These are phyloP conservation scores for Aspergillus calidoustus DNA, from an alignment of 2,329 filamentous ascomycete species.

Conservation along the genomic window DNA sequence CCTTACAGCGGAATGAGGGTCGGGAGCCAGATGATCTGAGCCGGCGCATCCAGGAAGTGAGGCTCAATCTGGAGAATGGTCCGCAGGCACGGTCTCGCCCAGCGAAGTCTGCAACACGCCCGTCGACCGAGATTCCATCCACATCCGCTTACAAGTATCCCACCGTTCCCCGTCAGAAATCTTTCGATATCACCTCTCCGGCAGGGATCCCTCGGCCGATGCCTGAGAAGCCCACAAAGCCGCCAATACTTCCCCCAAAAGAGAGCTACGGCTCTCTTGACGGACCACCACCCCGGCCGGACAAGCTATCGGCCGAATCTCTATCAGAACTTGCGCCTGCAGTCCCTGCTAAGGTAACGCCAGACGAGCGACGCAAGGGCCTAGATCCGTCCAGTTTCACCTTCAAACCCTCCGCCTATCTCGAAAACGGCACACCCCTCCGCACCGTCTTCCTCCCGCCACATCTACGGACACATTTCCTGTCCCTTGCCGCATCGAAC, in stretches of 20 bases:
- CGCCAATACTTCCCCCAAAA: slow-evolving; percentile 46
- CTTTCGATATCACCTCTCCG: slow-evolving; percentile 29
- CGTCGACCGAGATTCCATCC: slow-evolving; percentile 25
- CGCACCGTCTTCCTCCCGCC: slow-evolving; percentile 86
- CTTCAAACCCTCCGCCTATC: slow-evolving; percentile 82
- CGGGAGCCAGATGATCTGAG: slow-evolving; percentile 51
- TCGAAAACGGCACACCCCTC: slow-evolving; percentile 86
- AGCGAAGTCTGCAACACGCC: slow-evolving; percentile 19
- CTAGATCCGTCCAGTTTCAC: slow-evolving; percentile 64
- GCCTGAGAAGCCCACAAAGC: slow-evolving; percentile 22
- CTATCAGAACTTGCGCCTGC: slow-evolving; percentile 26
- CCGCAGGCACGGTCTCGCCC: slow-evolving; percentile 17
- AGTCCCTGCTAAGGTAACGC: slow-evolving; percentile 33
- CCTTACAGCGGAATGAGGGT: slow-evolving; percentile 39
- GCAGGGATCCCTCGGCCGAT: slow-evolving; percentile 26
- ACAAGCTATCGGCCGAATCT: slow-evolving; percentile 27
- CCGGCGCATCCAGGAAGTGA: slow-evolving; percentile 57
- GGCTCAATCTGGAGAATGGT: slow-evolving; percentile 43
- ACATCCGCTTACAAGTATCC: slow-evolving; percentile 49
- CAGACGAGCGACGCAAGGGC: slow-evolving; percentile 27
- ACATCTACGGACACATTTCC: slow-evolving; percentile 73
- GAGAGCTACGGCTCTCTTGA: slow-evolving; percentile 25
- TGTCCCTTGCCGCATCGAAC: slow-evolving; percentile 74
- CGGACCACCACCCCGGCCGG: slow-evolving; percentile 30
- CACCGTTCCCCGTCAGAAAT: slow-evolving; percentile 44